Conservation (phyloP, 768 basidiomycete genomes). For the Dictyophora rubrovolvata region DNA sequence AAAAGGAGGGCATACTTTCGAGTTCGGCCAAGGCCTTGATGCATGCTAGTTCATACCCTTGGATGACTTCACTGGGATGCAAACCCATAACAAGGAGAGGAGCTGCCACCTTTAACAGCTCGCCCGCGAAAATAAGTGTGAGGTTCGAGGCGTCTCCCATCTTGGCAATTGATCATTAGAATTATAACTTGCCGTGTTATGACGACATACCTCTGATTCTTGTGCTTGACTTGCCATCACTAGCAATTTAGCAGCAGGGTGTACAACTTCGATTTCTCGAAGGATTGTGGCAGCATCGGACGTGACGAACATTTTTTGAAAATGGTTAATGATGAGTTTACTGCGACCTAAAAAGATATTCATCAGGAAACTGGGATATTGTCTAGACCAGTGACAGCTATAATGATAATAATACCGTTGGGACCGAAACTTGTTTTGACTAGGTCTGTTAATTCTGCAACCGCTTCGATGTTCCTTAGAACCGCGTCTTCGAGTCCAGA, state of each 20-base stretch:
- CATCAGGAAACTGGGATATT: too few relatives aligned
- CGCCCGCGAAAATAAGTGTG: conserved; percentile 91
- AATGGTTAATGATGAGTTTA: conserved; percentile 96
- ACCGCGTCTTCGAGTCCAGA: conserved; percentile 96
- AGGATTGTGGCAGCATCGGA: conserved; percentile 99
- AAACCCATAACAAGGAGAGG: conserved; percentile 91
- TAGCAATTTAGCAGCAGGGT: conserved; percentile 97
- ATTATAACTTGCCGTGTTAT: neutral
- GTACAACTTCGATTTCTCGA: conserved; percentile 94
- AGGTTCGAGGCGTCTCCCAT: conserved; percentile 98
- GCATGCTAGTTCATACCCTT: conserved; percentile 89
- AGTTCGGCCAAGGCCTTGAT: conserved; percentile 78
- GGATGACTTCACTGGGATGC: conserved; percentile 91
- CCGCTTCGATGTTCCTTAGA: conserved; percentile 90
- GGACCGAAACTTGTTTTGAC: conserved; percentile 95
- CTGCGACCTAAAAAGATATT: conserved; percentile 61
- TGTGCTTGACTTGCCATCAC: conserved; percentile 98
- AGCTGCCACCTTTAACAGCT: conserved; percentile 89
- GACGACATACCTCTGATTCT: conserved; percentile 64
- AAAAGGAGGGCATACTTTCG: conserved; percentile 54
- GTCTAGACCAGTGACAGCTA: neutral
- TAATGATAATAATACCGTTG: conserved; percentile 67
- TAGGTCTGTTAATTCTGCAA: conserved; percentile 89
- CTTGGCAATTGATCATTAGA: conserved; percentile 20
- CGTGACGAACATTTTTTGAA: conserved; percentile 92